phyloP scores from a whole-genome alignment of 73 alveolate species.

The Paramecium primaurelia region DNA sequence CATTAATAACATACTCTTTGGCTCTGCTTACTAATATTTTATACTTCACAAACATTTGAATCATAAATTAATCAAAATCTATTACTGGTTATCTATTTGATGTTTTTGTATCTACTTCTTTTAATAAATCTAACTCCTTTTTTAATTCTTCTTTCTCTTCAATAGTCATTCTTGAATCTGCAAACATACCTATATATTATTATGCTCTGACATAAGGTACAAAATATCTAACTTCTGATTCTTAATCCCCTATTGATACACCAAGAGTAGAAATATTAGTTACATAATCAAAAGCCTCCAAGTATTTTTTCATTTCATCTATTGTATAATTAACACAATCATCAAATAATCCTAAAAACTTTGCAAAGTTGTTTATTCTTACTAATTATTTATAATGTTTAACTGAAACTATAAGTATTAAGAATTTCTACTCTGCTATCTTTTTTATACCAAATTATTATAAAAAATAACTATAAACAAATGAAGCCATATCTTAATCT shows the following conservation, averaged over 20 bases:
- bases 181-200: constrained; percentile 37
- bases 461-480: constrained; percentile 31
- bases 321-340: constrained; percentile 30
- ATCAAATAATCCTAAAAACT: constrained; percentile 53
- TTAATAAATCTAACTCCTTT: constrained; percentile 54
- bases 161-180: constrained; percentile 60
- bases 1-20: constrained; percentile 56
- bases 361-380: constrained; percentile 54
- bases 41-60: constrained; percentile 54
- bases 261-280: constrained; percentile 41
- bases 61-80: constrained; percentile 56
- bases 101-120: constrained; percentile 48
- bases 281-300: constrained; percentile 54
- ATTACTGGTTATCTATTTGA: neutral
- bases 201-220: constrained; percentile 56
- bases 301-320: constrained; percentile 57
- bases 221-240: constrained; percentile 41
- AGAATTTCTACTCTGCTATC: constrained; percentile 56
- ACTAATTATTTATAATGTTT: constrained; percentile 37
- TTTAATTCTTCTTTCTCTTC: constrained; percentile 55
- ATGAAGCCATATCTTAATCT: constrained; percentile 49
- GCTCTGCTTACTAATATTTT: constrained; percentile 56
- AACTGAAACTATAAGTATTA: constrained; percentile 48
- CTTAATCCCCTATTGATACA: neutral
- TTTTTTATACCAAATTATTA: constrained; percentile 53